Evolutionary conservation across 345 rosid species (phyloP).

Genomic region (Syzygium jambos): DNA sequence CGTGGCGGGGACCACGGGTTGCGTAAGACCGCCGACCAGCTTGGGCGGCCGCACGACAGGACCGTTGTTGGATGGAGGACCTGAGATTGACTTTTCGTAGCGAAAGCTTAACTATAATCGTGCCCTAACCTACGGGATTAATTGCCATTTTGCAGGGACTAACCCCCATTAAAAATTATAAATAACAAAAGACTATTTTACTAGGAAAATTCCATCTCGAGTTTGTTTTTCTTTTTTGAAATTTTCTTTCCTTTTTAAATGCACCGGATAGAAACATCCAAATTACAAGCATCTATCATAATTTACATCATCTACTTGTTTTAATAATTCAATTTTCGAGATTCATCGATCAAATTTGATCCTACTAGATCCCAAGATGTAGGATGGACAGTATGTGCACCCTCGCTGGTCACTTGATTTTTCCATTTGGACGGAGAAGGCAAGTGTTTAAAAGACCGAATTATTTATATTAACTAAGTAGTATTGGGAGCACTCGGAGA

Average conservation of each 20-base stretch:
- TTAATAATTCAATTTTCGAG: fast-evolving
- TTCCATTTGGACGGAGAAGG: too few relatives aligned
- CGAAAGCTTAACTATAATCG: not conserved
- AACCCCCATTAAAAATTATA: not conserved
- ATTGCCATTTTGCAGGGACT: not conserved
- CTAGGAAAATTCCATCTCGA: not conserved
- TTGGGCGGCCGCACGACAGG: not conserved
- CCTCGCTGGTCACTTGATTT: too few relatives aligned
- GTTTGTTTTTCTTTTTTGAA: not conserved
- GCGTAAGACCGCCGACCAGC: not conserved
- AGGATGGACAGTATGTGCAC: too few relatives aligned
- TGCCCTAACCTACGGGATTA: not conserved
- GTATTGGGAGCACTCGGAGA: too few relatives aligned
- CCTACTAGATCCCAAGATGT: too few relatives aligned
- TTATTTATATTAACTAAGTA: too few relatives aligned
- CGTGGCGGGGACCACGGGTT: not conserved
- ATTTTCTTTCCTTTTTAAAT: not conserved
- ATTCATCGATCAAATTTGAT: not conserved
- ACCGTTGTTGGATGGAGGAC: not conserved
- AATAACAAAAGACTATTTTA: not conserved
- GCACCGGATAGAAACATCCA: not conserved
- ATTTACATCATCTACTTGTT: not conserved
- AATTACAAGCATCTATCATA: not conserved
- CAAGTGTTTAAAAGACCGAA: too few relatives aligned
- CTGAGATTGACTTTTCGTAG: not conserved